Evolutionary conservation across 345 rosid species (phyloP).

Genomic region (Linum lewisii): DNA sequence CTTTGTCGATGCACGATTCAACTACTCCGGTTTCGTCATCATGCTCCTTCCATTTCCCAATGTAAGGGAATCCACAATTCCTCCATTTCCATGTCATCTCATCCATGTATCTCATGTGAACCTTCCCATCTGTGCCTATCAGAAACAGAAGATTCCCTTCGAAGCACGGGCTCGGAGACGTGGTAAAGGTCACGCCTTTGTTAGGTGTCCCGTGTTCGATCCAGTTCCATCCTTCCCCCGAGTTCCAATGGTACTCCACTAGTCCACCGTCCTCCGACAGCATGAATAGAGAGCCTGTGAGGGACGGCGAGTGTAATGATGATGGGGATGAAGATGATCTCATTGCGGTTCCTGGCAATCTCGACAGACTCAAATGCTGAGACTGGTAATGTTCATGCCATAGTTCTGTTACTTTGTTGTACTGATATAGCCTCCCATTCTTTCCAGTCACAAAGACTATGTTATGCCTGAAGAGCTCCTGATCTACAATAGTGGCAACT

Average conservation of each 20-base stretch:
- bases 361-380: constrained; percentile 43
- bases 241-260: constrained; percentile 62
- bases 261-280: constrained; percentile 48
- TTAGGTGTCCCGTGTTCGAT: constrained; percentile 54
- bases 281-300: constrained; percentile 61
- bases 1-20: constrained; percentile 26
- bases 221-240: constrained; percentile 59
- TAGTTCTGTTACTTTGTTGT: constrained; percentile 49
- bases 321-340: constrained; percentile 34
- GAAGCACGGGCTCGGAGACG: constrained; percentile 58
- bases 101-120: constrained; percentile 48
- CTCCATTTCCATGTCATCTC: constrained; percentile 51
- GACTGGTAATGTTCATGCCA: constrained; percentile 72
- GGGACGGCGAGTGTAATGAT: background rate
- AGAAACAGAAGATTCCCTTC: constrained; percentile 38
- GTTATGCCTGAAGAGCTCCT: constrained; percentile 48
- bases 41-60: constrained; percentile 7
- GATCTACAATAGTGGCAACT: constrained; percentile 50
- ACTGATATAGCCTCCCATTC: constrained; percentile 46
- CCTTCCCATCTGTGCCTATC: constrained; percentile 53
- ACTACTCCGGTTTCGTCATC: constrained; percentile 11
- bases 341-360: constrained; percentile 40
- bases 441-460: constrained; percentile 40
- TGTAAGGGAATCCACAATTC: constrained; percentile 36
- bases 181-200: constrained; percentile 37